Conservation (phyloP, 768 basidiomycete genomes). For the Arthromyces matolae region DNA sequence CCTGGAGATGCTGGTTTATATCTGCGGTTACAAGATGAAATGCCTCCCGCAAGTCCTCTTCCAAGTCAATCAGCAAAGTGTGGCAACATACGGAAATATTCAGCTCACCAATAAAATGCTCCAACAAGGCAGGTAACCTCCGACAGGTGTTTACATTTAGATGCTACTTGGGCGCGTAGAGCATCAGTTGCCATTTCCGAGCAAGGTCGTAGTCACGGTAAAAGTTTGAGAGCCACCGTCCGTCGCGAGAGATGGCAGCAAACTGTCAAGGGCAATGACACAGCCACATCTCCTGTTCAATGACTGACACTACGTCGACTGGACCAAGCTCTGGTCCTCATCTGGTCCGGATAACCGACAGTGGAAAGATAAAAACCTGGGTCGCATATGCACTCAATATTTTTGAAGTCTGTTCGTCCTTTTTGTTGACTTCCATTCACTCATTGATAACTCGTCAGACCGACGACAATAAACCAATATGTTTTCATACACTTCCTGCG, state of each 20-base stretch:
- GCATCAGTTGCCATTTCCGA: conserved; percentile 64
- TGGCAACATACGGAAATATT: not conserved
- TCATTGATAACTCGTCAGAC: conserved; percentile 29
- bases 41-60: conserved; percentile 62
- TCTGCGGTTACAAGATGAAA: conserved; percentile 61
- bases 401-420: conserved; percentile 40
- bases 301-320: not conserved
- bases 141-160: conserved; percentile 65
- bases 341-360: conserved; percentile 49
- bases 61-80: not conserved
- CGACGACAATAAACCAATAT: conserved; percentile 44
- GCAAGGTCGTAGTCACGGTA: not conserved
- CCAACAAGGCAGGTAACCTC: conserved; percentile 60
- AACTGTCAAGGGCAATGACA: conserved; percentile 3
- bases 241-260: no score
- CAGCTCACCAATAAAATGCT: conserved; percentile 65
- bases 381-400: conserved; percentile 51
- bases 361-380: conserved; percentile 52
- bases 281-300: not conserved
- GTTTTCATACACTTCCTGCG: conserved; percentile 58
- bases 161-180: conserved; percentile 58
- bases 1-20: conserved; percentile 50
- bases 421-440: not conserved
- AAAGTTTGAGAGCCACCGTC: not conserved
- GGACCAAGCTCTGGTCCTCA: conserved; percentile 16